Base-by-base conservation (phyloP, 2,329 filamentous ascomycete genomes). In the Fusarium dlaminii region DNA sequence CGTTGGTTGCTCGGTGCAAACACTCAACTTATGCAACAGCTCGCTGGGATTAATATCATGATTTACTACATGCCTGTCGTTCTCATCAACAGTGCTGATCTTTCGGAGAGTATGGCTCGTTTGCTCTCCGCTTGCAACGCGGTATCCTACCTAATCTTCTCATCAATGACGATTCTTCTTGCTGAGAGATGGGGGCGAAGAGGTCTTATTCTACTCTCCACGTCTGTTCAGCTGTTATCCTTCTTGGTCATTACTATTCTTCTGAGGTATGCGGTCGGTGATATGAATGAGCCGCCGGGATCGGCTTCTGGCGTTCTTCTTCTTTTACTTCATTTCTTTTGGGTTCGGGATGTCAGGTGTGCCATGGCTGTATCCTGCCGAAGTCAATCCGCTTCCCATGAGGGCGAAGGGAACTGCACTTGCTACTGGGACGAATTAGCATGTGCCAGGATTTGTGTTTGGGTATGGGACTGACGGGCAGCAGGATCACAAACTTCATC, bases 71-170 rank as follows among this genome's bases (percentile, higher is more conserved):
- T 89, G 0, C 86, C 87, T 0, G 86, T 84, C 0, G 85, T 89
- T 0, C 78, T 89, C 1, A 88, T 88, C 52, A 75, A 84, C 20
- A 87, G 84, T 3, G 87, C 89, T 4, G 86, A 86, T 1, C 81
- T 89, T 10, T 79, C 79, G 3, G 84, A 88, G 52, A 82, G 78
- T 11, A 83, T 87, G 72, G 85, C 87, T 2, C 83, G 87, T 9
- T 79, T 89, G 0, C 81, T 90, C 9, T 84, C 87, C 0, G 87
- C 86, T 0, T 86, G 84, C 69, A 89, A 66, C 46, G 72, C 73
- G 1, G 61, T 79, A 3, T 73, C 74, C 0, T 78, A 78, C 37
- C 66, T 79, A 6, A 30, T 73, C 6, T 74, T 78, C 40, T 74
- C 70, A 0, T 66, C 59, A 5, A 27, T 63, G 2, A 65, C 60